Conservation (phyloP, 2,329 filamentous ascomycete species). For the Hymenoscyphus albidus region DNA sequence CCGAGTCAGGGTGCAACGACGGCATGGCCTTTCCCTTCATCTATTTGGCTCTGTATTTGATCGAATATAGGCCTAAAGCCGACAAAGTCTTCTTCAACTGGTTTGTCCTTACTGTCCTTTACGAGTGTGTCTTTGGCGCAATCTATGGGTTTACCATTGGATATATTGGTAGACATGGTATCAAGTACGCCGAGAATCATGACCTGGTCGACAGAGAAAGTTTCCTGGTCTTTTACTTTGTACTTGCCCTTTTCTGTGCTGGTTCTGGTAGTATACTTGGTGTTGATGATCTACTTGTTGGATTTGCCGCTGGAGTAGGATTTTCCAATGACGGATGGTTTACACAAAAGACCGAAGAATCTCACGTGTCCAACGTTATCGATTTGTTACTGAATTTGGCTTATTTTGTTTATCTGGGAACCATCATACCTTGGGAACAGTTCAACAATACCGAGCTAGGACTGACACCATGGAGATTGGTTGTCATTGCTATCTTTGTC, state of each 20-base stretch:
- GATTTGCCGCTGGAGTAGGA: constrained; percentile 93
- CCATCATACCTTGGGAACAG: constrained; percentile 93
- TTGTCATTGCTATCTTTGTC: constrained; percentile 91
- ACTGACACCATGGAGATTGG: constrained; percentile 79
- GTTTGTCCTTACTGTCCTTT: constrained; percentile 84
- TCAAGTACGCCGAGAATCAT: constrained; percentile 78
- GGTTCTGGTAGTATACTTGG: constrained; percentile 89
- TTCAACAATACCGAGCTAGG: constrained; percentile 76
- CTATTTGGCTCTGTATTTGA: constrained; percentile 86
- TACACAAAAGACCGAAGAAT: constrained; percentile 94
- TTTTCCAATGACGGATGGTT: constrained; percentile 99
- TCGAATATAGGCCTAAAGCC: constrained; percentile 71
- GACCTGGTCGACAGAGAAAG: constrained; percentile 93
- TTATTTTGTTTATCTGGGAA: constrained; percentile 96
- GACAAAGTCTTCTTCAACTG: constrained; percentile 74
- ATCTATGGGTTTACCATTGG: constrained; percentile 84
- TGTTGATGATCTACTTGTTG: constrained; percentile 88
- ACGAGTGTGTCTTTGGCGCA: constrained; percentile 92
- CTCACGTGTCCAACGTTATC: constrained; percentile 98
- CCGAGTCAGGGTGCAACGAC: constrained; percentile 97
- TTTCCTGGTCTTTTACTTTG: constrained; percentile 98
- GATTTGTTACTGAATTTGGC: constrained; percentile 94
- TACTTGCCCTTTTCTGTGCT: constrained; percentile 87
- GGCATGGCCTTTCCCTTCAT: constrained; percentile 99
- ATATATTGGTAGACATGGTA: constrained; percentile 85